Evolutionary conservation across 495 filamentous ascomycete species (phyloP).

Genomic region (Aspergillus bridgeri): DNA sequence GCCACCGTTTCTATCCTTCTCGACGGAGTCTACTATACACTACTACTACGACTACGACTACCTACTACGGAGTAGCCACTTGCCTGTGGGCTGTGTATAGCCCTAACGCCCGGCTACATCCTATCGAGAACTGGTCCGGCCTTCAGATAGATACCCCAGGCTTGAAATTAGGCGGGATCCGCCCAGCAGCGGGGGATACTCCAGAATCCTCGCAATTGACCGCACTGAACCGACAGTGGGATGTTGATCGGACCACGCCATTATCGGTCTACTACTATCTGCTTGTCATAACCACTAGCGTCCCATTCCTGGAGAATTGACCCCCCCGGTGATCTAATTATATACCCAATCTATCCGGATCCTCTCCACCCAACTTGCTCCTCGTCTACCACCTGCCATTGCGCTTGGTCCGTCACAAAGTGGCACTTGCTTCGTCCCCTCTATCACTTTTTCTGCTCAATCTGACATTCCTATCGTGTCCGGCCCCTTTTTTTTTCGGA

Average conservation of each 20-base stretch:
- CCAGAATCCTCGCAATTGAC: background rate
- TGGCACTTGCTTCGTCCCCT: background rate
- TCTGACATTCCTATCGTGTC: background rate
- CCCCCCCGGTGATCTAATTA: slow-evolving; percentile 21
- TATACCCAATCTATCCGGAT: slow-evolving; percentile 24
- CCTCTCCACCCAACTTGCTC: slow-evolving; percentile 12
- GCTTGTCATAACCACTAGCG: slow-evolving; percentile 6
- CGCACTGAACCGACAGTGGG: background rate
- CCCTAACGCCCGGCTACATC: no score
- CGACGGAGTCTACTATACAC: no score
- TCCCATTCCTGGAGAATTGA: slow-evolving; percentile 1
- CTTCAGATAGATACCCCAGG: no score
- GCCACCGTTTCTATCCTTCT: background rate
- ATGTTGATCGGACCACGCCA: slow-evolving; percentile 2
- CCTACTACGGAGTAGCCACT: background rate
- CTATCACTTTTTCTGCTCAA: background rate
- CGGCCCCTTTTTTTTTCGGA: background rate
- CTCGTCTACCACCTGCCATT: slow-evolving; percentile 9
- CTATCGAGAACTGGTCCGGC: no score
- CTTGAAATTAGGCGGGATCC: no score
- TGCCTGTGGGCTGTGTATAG: no score
- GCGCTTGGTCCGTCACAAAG: slow-evolving; percentile 15
- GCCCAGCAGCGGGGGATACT: background rate
- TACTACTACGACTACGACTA: no score
- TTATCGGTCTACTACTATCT: slow-evolving; percentile 4